These are phyloP conservation scores for Cyamopsis tetragonoloba DNA, from an alignment of 306 rosid species.

Conservation along the genomic window DNA sequence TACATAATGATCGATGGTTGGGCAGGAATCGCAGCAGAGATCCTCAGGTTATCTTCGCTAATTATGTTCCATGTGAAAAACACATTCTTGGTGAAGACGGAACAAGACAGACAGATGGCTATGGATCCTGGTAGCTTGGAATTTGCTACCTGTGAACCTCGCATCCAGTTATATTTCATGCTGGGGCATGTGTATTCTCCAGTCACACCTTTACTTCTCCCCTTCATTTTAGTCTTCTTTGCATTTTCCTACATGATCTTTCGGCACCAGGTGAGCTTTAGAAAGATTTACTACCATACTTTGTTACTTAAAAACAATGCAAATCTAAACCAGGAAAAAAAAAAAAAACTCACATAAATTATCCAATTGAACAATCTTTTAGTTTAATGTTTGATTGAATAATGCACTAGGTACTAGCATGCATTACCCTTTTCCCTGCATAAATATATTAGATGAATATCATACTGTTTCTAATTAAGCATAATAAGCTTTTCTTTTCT, in stretches of 20 bases:
- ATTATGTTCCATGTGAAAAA: constrained; percentile 72
- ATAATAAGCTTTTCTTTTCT: not conserved
- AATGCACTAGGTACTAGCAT: not conserved
- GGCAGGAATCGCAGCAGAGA: constrained; percentile 87
- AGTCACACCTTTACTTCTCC: constrained; percentile 82
- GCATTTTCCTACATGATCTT: constrained; percentile 73
- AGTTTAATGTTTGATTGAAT: not conserved
- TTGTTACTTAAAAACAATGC: not conserved
- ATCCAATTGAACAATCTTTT: not conserved
- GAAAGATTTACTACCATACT: not conserved
- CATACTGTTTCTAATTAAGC: not conserved
- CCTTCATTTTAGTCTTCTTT: constrained; percentile 80
- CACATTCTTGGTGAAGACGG: constrained; percentile 85
- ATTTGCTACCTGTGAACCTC: constrained; percentile 74
- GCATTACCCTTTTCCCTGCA: not conserved
- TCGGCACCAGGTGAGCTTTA: constrained; percentile 73
- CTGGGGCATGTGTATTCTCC: constrained; percentile 84
- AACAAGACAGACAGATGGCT: constrained; percentile 67
- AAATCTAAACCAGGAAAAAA: not conserved
- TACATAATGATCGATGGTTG: constrained; percentile 93
- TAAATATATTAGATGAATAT: not conserved
- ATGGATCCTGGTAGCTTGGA: constrained; percentile 79
- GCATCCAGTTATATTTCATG: constrained; percentile 80
- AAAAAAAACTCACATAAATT: not conserved
- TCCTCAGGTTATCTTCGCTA: constrained; percentile 63